Evolutionary conservation across 805 yeast species (phyloP), one percentile per base, ranked within the genome.

Genomic region (Saturnispora halmiae): DNA sequence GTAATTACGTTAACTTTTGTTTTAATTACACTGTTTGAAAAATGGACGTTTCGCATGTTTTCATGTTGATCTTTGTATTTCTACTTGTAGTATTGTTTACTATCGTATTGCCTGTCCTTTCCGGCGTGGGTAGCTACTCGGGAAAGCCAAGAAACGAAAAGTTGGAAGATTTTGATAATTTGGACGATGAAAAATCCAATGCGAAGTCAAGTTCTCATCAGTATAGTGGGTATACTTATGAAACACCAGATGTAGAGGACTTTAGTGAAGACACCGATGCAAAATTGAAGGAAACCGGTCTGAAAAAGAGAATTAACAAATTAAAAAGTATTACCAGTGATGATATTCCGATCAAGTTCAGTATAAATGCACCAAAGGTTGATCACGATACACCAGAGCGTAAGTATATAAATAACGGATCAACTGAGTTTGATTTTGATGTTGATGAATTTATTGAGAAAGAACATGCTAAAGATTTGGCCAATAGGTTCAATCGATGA

Each of bases 351-450:
- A 37, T 60, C 14, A 53, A 46, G 30, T 43, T 58, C 3, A 53
- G 51, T 18, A 32, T 58, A n/a, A 46, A 47, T 15, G 43, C 46
- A 11, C 54, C 41, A 35, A 36, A 3, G 25, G 26, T 11, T 21
- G 38, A 30, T 6, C 46, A 41, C n/a, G 35, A 29, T n/a, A 10
- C 6, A 16, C n/a, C n/a, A 11, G 11, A 2, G n/a, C 14, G 24
- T n/a, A 25, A 10, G n/a, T 21, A 9, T 9, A 9, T 35, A 7
- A 52, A 52, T 38, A 43, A 51, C 3, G 67, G 70, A 49, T 74
- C 75, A 6, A 64, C 67, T 46, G 53, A 47, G 2, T 72, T 59
- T 52, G 77, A 72, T 48, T 72, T 62, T 44, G 73, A 70, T 45
- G 49, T 72, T 21, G 67, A 72, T 45, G 74, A 70, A 11, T 55